Base-by-base conservation (phyloP, 192 early-diverging fungal genomes). In the Gryganskiella cystojenkinii region DNA sequence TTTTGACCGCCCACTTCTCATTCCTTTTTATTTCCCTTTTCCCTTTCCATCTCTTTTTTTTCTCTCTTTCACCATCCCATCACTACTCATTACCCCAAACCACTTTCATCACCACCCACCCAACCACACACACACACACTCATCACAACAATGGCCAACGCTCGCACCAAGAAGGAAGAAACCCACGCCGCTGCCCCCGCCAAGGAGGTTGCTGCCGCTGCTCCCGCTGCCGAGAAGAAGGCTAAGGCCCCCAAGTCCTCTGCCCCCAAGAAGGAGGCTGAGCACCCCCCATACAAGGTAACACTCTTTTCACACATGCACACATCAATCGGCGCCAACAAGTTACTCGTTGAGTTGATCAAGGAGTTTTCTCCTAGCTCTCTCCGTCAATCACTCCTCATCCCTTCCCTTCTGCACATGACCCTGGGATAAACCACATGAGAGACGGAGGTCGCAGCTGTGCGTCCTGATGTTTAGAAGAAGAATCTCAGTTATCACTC, bases 201-300 rank as follows among this genome's bases (percentile, higher is more conserved):
- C 45, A 50, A 50, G 47, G 47, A 61, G 15, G 66, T 58, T 30
- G 47, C 67, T n/a, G 47, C 78, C 31, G 63, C 64, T 64, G 61
- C 64, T 43, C 63, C 70, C 40, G 70, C 67, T 43, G 71, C 73
- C 58, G 56, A 40, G 37, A 40, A 40, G 37, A 13, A 9, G 7
- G 13, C 5, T 5, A 40, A 40, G 37, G 37, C 76, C 56, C 55
- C 40, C 40, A 78, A 74, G 62, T 59, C 75, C 37, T 58, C 80
- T 33, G 56, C 62, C 37, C 50, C 78, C 58, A 80, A 80, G 78
- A 80, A 80, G 70, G 78, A 70, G 69, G 61, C 78, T 52, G 78
- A 80, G 64, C 78, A 80, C 55, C 78, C 78, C 49, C 78, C 78
- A 19, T 80, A 80, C 78, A 80, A 80, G 74, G 74, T 78, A 64